Evolutionary conservation across 106 monocot genomes (phyloP), one percentile per base, ranked within the genome.

Genomic region (Platanthera zijinensis): DNA sequence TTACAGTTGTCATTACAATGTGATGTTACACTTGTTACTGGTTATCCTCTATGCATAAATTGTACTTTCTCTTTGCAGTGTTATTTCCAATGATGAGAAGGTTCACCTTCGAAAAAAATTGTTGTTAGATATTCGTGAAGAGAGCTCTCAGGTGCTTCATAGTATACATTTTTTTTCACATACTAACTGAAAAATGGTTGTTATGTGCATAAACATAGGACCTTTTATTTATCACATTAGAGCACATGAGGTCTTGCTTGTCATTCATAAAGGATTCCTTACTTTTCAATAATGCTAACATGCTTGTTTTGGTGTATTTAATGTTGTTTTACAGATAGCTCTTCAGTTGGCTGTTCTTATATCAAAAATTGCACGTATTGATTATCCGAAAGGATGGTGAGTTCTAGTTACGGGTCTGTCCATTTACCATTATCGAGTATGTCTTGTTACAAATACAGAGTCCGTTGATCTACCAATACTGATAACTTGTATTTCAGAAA

Each of bases 331-430:
- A 79, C 87, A 97, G 93, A 94, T 97, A 71, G 89, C 97, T 63
- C 76, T 89, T 78, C 87, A 91, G 72, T 62, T 94, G 75, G 94
- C 94, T 57, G 97, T 94, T 71, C 88, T 97, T 76, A 74, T 94
- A 32, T 89, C 97, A 49, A 97, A 94, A 85, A 97, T 97, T 81
- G 93, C 97, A 21, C 97, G 97, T 19, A 86, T 89, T 46, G 97
- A 97, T 88, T 97, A 97, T 83, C 97, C 97, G 76, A 97, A 85
- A 82, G 97, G 94, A 80, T 97, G 97, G 97, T 93, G 83, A 66
- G 75, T 52, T 69, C 51, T 75, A 72, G 49, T 50, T 70, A 51
- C 9, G 0, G 72, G 72, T 22, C 72, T 72, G 10, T 46, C 6
- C 48, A 17, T 48, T 67, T 67, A 25, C 13, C 39, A 39, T 3